Base-by-base conservation (phyloP, 257 asterid species). In the Marsdenia floribunda region DNA sequence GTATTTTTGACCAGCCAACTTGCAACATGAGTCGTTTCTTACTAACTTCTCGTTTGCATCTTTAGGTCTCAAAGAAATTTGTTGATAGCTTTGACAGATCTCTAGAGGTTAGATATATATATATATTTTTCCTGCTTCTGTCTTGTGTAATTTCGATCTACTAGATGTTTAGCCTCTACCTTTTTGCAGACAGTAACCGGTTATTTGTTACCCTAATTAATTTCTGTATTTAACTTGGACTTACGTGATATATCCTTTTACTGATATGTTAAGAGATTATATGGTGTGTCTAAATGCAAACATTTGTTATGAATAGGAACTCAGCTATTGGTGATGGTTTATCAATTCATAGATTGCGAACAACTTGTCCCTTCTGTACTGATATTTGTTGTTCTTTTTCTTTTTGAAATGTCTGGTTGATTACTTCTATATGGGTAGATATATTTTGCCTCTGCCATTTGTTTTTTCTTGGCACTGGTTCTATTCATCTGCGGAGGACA, bases 81-180 rank as follows among this genome's bases (percentile, higher is more conserved):
- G 82, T 80, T 50, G 88, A 89, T 79, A 80, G 84, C 53, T 74
- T 68, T 46, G 92, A 89, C 71, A 85, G 82, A 74, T 84, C 87
- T 76, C 82, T 85, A 35, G 91, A 88, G 92, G 93, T 89, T 76
- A 76, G 67, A 22, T 37, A 42, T 73, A 29, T 63, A 22, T 37
- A 42, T 73, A 29, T 63, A 77, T 53, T 55, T 73, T 18, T 7
- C 29, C 53, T n/a, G 37, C 35, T 22, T 6, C 57, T 24, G 11
- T 35, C 37, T 70, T 68, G 42, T 61, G 33, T 26, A 24, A n/a
- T 15, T 21, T 24, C 18, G 67, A 40, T 54, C 12, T 65, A 5
- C 21, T 22, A 38, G 38, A 24, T 47, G 33, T 22, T 68, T 40
- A 26, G 18, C 3, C 60, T 68, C 38, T 40, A 66, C 58, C 49